A percentile compares a stretch with the other conserved stretches of the same genome.
Conservation (phyloP, 148 eudicot species). For the Rhododendron kiyosumense region DNA sequence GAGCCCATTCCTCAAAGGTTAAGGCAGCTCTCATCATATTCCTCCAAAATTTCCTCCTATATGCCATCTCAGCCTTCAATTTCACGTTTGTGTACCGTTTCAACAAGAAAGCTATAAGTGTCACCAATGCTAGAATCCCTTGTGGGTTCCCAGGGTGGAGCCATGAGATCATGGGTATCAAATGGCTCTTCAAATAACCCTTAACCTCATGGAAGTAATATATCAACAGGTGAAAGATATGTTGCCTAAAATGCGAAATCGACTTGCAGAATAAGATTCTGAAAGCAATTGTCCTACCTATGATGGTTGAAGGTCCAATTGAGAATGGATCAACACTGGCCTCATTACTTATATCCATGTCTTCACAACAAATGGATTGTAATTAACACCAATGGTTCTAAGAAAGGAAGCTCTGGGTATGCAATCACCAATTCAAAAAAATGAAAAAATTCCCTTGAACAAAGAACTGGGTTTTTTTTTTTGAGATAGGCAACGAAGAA, state of each 20-base stretch:
- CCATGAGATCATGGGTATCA: constrained; percentile 73
- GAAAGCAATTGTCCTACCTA: constrained; percentile 85
- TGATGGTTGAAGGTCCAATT: constrained; percentile 67
- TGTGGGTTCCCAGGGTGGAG: constrained; percentile 88
- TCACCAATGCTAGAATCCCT: constrained; percentile 73
- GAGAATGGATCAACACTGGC: constrained; percentile 67
- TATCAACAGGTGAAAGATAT: constrained; percentile 28
- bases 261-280: constrained; percentile 81
- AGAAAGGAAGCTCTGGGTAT: not conserved
- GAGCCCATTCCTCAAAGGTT: constrained; percentile 91
- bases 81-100: constrained; percentile 82
- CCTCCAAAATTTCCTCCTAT: constrained; percentile 89
- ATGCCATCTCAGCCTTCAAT: constrained; percentile 71
- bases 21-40: constrained; percentile 84
- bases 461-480: not conserved
- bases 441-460: not conserved
- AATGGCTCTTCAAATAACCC: constrained; percentile 21
- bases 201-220: constrained; percentile 26
- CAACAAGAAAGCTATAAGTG: constrained; percentile 61
- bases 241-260: constrained; percentile 57
- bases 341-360: constrained; percentile 84
- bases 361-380: constrained; percentile 5
- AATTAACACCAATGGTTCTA: not conserved
- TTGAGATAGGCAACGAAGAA: not conserved
- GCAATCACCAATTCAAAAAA: not conserved